phyloP scores from a whole-genome alignment of 2,329 filamentous ascomycete species.

The Hymenoscyphus repandus region DNA sequence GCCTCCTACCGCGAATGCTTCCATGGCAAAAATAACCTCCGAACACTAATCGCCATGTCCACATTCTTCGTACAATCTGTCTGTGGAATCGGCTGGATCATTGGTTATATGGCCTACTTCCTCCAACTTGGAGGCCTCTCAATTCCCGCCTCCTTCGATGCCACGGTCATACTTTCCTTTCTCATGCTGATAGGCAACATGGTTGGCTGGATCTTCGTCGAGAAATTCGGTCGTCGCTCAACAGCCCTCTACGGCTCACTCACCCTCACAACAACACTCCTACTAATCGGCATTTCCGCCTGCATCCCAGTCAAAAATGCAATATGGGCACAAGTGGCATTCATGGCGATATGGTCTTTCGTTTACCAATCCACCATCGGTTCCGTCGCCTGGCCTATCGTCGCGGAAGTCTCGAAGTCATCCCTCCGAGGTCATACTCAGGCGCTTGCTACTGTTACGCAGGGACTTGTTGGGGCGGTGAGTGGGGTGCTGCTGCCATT shows the following conservation, averaged over 20 bases:
- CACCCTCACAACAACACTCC: constrained; percentile 12
- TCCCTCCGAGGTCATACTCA: constrained; percentile 32
- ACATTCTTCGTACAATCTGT: constrained; percentile 32
- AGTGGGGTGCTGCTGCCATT: constrained; percentile 17
- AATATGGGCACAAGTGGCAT: constrained; percentile 21
- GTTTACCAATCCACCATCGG: constrained; percentile 28
- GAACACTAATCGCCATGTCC: constrained; percentile 26
- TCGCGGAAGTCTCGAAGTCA: constrained; percentile 40
- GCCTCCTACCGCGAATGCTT: constrained; percentile 19
- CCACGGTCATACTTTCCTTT: constrained; percentile 26
- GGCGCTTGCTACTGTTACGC: constrained; percentile 20
- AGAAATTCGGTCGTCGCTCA: constrained; percentile 28
- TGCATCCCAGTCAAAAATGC: constrained; percentile 8
- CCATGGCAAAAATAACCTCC: constrained; percentile 13
- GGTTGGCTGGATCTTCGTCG: constrained; percentile 30
- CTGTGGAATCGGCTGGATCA: constrained; percentile 30
- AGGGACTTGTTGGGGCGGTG: constrained; percentile 17
- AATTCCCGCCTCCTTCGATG: constrained; percentile 22
- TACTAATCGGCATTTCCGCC: constrained; percentile 21
- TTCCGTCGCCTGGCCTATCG: constrained; percentile 38
- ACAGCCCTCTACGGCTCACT: constrained; percentile 22
- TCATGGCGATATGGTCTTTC: constrained; percentile 25
- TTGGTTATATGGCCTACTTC: constrained; percentile 28
- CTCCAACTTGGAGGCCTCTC: constrained; percentile 29
- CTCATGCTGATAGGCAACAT: constrained; percentile 31